A percentile compares a stretch with the other conserved stretches of the same genome.
phyloP scores from a whole-genome alignment of 1,284 basidiomycete species.

The Anthracocystis panici-leucophaei region DNA sequence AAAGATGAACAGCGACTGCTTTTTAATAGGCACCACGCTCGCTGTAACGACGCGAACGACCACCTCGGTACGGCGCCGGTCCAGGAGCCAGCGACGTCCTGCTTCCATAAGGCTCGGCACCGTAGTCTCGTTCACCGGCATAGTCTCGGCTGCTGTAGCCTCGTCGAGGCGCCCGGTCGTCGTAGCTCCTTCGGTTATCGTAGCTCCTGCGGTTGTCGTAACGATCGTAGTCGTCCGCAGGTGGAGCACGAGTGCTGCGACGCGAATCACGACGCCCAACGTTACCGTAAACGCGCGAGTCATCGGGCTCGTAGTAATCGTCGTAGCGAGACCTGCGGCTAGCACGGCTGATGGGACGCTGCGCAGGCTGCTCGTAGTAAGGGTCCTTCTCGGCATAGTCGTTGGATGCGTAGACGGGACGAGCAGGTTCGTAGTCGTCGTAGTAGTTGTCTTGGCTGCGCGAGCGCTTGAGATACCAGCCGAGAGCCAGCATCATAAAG shows the following conservation, averaged over 20 bases:
- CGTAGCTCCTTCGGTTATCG: slow-evolving; percentile 42
- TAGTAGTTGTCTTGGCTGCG: slow-evolving; percentile 44
- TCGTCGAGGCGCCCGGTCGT: slow-evolving; percentile 31
- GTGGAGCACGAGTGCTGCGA: slow-evolving; percentile 13
- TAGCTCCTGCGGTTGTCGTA: slow-evolving; percentile 39
- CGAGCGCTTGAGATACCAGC: slow-evolving; percentile 51
- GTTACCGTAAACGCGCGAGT: slow-evolving; percentile 46
- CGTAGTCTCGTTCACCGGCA: slow-evolving; percentile 11
- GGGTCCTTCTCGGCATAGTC: slow-evolving; percentile 33
- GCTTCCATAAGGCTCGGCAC: slow-evolving; percentile 36
- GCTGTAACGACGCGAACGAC: slow-evolving; percentile 49
- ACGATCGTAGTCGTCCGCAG: slow-evolving; percentile 28
- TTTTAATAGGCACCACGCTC: slow-evolving; percentile 51
- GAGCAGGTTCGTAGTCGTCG: slow-evolving; percentile 50
- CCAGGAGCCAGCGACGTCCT: slow-evolving; percentile 31
- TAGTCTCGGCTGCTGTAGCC: neutral
- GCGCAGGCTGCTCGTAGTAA: slow-evolving; percentile 29
- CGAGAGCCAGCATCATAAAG: slow-evolving; percentile 50
- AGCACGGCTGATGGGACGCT: slow-evolving; percentile 41
- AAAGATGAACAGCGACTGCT: neutral
- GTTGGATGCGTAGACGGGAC: slow-evolving; percentile 34
- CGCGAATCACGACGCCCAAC: slow-evolving; percentile 39
- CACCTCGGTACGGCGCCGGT: slow-evolving; percentile 46
- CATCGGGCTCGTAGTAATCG: slow-evolving; percentile 50
- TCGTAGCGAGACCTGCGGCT: slow-evolving; percentile 48